Evolutionary conservation across 371 early-diverging fungal species (phyloP).

Genomic region (Mortierella sp.): DNA sequence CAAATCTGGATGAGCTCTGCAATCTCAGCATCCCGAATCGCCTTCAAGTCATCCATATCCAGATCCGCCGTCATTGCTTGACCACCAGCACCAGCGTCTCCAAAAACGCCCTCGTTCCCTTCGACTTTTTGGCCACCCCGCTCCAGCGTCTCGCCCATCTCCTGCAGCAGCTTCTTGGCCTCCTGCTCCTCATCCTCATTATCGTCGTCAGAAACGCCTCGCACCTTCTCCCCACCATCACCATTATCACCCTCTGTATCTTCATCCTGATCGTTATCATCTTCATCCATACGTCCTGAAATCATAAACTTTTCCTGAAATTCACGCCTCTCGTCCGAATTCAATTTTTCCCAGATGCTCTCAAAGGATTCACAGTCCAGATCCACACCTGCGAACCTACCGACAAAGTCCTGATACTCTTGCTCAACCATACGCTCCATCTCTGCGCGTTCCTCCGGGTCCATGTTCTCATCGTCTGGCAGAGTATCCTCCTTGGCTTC

Average conservation of each 20-base stretch:
- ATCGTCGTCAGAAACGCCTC: not conserved
- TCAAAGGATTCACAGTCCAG: conserved; percentile 66
- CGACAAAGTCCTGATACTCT: conserved; percentile 61
- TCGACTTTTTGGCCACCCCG: conserved; percentile 13
- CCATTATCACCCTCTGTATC: not conserved
- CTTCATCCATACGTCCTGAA: not conserved
- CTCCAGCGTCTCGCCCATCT: conserved; percentile 45
- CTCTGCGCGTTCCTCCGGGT: conserved; percentile 43
- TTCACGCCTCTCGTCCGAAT: conserved; percentile 66
- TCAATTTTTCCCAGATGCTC: conserved; percentile 68
- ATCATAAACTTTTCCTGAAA: conserved; percentile 62
- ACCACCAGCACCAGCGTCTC: not conserved
- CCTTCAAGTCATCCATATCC: conserved; percentile 43
- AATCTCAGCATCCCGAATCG: conserved; percentile 53
- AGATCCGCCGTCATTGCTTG: conserved; percentile 41
- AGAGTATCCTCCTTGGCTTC: conserved; percentile 10
- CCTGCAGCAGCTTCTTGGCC: conserved; percentile 32
- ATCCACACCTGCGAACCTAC: conserved; percentile 67
- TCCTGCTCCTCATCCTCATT: conserved; percentile 38
- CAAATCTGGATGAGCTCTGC: conserved; percentile 46
- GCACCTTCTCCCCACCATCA: not conserved
- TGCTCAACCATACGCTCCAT: conserved; percentile 53
- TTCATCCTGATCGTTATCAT: not conserved
- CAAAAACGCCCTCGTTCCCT: not conserved
- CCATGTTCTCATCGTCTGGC: conserved; percentile 29